A percentile compares a stretch with the other conserved stretches of the same genome.
Conservation (phyloP, 495 filamentous ascomycete species). For the Penicillium cosmopolitanum region DNA sequence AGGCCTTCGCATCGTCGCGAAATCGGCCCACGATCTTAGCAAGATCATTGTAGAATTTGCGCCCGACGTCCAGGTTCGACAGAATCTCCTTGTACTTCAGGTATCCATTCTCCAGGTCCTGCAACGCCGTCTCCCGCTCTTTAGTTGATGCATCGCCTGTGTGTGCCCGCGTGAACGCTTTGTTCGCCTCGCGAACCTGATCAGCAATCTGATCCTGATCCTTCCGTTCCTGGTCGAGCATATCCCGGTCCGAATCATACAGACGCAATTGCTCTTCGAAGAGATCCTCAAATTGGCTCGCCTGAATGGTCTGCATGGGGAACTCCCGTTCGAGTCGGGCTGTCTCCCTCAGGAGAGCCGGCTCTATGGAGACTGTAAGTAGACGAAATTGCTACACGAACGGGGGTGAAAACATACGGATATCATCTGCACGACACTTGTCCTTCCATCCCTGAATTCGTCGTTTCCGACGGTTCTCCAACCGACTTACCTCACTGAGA, state of each 20-base stretch:
- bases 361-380: constrained; percentile 40
- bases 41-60: constrained; percentile 97
- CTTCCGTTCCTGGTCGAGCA: constrained; percentile 67
- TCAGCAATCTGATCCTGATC: constrained; percentile 75
- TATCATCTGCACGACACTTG: constrained; percentile 85
- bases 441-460: constrained; percentile 75
- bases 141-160: constrained; percentile 72
- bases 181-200: constrained; percentile 74
- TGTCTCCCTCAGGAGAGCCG: constrained; percentile 77
- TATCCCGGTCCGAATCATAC: constrained; percentile 78
- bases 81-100: constrained; percentile 94
- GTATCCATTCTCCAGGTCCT: constrained; percentile 89
- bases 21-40: constrained; percentile 80
- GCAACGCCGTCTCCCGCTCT: constrained; percentile 83
- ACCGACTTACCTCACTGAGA: constrained; percentile 79
- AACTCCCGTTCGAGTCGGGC: constrained; percentile 83
- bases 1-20: constrained; percentile 75
- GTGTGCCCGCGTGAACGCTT: constrained; percentile 69
- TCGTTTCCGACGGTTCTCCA: constrained; percentile 76
- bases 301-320: constrained; percentile 79
- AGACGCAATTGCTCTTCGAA: constrained; percentile 79
- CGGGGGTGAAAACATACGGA: constrained; percentile 57
- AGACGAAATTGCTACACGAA: background rate
- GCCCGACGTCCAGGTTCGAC: constrained; percentile 81
- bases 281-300: constrained; percentile 87